Evolutionary conservation across 257 asterid species (phyloP).

Genomic region (Solanum pimpinellifolium): DNA sequence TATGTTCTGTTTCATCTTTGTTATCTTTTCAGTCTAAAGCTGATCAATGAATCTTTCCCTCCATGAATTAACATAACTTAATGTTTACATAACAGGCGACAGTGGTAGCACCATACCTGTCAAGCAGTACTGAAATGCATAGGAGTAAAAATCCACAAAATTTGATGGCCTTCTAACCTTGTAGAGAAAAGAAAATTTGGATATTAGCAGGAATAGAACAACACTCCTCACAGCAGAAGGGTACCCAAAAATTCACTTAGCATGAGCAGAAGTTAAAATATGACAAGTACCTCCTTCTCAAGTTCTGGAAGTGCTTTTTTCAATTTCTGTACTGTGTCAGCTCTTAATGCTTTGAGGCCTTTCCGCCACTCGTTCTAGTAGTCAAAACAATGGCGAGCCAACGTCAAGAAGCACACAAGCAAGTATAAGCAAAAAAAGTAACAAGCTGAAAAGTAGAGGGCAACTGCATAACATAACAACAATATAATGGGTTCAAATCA

Average conservation of each 20-base stretch:
- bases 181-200: slow-evolving; percentile 2
- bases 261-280: slow-evolving; percentile 1
- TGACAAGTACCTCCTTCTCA: slow-evolving; percentile 53
- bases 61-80: background rate
- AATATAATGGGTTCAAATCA: background rate
- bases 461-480: background rate
- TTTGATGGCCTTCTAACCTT: slow-evolving; percentile 40
- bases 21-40: background rate
- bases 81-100: background rate
- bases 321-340: slow-evolving; percentile 53
- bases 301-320: slow-evolving; percentile 74
- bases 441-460: background rate
- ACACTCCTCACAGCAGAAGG: background rate
- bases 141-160: slow-evolving; percentile 53
- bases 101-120: slow-evolving; percentile 33
- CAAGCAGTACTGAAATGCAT: slow-evolving; percentile 58
- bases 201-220: background rate
- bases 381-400: background rate
- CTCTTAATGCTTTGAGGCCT: slow-evolving; percentile 69
- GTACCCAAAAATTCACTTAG: background rate
- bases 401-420: background rate
- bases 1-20: background rate
- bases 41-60: background rate
- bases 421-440: background rate
- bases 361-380: slow-evolving; percentile 40